Evolutionary conservation across 768 basidiomycete species (phyloP).

Genomic region (Leucocoprinus leucothites): DNA sequence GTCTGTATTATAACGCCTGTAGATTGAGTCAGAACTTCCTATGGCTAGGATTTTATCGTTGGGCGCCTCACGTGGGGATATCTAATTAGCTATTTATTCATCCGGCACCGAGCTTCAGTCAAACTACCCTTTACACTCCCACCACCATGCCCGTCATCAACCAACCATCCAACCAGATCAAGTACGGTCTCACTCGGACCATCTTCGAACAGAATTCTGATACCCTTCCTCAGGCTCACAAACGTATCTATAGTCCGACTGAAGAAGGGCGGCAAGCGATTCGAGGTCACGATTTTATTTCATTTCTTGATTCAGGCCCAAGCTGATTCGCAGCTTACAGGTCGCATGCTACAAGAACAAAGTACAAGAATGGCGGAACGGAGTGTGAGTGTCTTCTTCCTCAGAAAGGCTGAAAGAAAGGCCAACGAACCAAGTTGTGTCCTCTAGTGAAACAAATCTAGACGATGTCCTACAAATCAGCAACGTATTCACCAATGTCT

Average conservation of each 20-base stretch:
- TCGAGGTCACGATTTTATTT: slow-evolving; percentile 61
- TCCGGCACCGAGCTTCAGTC: neutral
- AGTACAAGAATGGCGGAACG: slow-evolving; percentile 93
- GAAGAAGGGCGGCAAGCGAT: slow-evolving; percentile 96
- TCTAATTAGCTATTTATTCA: neutral
- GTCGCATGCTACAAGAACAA: slow-evolving; percentile 99
- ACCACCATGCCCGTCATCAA: slow-evolving; percentile 52
- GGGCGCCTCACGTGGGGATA: slow-evolving; percentile 5
- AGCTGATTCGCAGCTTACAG: slow-evolving; percentile 27
- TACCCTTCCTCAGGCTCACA: slow-evolving; percentile 62
- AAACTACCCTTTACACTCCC: slow-evolving; percentile 8
- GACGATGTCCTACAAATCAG: slow-evolving; percentile 97
- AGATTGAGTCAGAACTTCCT: neutral
- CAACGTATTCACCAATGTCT: slow-evolving; percentile 94
- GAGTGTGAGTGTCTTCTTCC: slow-evolving; percentile 56
- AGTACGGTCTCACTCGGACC: slow-evolving; percentile 37
- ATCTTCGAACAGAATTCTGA: slow-evolving; percentile 6
- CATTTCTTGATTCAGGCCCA: neutral
- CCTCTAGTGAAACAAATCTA: slow-evolving; percentile 77
- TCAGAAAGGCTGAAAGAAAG: neutral
- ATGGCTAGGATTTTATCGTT: neutral
- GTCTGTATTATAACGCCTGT: neutral
- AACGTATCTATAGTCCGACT: slow-evolving; percentile 96
- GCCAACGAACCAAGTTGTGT: neutral
- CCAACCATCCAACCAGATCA: slow-evolving; percentile 89